A percentile compares a stretch with the other conserved stretches of the same genome.
Evolutionary conservation across 768 basidiomycete species (phyloP).

Genomic region (Paxillus involutus): DNA sequence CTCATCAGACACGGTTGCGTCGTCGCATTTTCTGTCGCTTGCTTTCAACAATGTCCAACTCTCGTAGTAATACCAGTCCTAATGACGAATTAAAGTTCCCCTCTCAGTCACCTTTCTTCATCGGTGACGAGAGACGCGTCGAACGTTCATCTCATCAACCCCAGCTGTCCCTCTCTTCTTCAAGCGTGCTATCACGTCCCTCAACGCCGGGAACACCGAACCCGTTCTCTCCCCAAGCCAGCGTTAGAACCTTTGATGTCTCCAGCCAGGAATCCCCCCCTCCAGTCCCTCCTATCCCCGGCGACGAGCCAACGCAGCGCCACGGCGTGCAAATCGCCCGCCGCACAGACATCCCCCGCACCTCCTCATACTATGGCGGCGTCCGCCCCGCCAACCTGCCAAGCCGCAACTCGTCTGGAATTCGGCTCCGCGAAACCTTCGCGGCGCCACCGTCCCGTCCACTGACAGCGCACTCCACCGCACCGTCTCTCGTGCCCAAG

Average conservation of each 20-base stretch:
- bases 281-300: slow-evolving; percentile 1
- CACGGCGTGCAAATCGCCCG: slow-evolving; percentile 38
- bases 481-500: slow-evolving; percentile 38
- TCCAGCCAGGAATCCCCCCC: slow-evolving; percentile 25
- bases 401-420: slow-evolving; percentile 35
- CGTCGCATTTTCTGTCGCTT: background rate
- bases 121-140: slow-evolving; percentile 5
- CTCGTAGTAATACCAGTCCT: background rate
- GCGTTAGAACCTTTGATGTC: slow-evolving; percentile 44
- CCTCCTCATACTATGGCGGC: slow-evolving; percentile 35
- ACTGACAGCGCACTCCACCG: slow-evolving; percentile 50
- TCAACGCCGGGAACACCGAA: slow-evolving; percentile 34
- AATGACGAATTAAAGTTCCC: background rate
- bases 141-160: background rate
- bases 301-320: slow-evolving; percentile 28
- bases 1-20: background rate
- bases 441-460: slow-evolving; percentile 59
- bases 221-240: slow-evolving; percentile 55
- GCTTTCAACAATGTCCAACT: background rate
- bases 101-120: slow-evolving; percentile 5
- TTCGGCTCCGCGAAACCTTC: slow-evolving; percentile 54
- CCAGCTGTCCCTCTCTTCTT: slow-evolving; percentile 18
- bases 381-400: slow-evolving; percentile 35
- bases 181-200: slow-evolving; percentile 12
- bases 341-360: slow-evolving; percentile 44